These are phyloP conservation scores for Petunia hybrid DNA, from an alignment of 305 asterid genomes.

Conservation along the genomic window DNA sequence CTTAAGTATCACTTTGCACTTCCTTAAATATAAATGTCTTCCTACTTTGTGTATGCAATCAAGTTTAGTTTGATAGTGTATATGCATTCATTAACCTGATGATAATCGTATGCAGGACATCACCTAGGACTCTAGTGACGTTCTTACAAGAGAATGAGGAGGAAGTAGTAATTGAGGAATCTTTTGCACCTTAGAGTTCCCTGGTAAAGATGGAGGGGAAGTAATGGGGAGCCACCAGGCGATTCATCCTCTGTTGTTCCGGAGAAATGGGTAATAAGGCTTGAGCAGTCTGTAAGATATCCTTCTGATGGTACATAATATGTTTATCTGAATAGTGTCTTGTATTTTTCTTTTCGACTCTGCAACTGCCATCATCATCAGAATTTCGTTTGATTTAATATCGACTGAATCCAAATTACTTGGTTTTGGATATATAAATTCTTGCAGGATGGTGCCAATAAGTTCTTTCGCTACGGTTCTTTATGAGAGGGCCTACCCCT, in stretches of 20 bases:
- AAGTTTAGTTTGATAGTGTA: too few relatives aligned
- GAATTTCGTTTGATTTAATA: neutral
- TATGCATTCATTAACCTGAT: too few relatives aligned
- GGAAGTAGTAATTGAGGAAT: slow-evolving; percentile 69
- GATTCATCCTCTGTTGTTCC: slow-evolving; percentile 57
- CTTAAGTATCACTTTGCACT: too few relatives aligned
- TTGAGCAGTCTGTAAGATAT: slow-evolving; percentile 90
- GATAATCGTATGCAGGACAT: slow-evolving; percentile 41
- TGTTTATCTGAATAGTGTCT: slow-evolving; percentile 8
- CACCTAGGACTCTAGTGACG: slow-evolving; percentile 62
- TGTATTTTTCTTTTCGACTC: neutral
- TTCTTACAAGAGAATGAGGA: slow-evolving; percentile 78
- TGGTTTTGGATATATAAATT: neutral
- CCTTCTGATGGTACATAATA: slow-evolving; percentile 66
- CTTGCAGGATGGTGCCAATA: neutral
- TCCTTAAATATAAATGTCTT: too few relatives aligned
- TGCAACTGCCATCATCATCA: neutral
- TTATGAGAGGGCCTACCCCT: neutral
- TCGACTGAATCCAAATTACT: neutral
- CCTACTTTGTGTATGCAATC: too few relatives aligned
- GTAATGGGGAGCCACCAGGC: slow-evolving; percentile 46
- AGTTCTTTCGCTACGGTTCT: neutral
- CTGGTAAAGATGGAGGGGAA: slow-evolving; percentile 56
- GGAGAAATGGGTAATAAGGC: slow-evolving; percentile 69
- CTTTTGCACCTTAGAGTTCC: slow-evolving; percentile 67